Evolutionary conservation across 768 basidiomycete genomes (phyloP), one percentile per base, ranked within the genome.

Genomic region (Pholiota conissans): DNA sequence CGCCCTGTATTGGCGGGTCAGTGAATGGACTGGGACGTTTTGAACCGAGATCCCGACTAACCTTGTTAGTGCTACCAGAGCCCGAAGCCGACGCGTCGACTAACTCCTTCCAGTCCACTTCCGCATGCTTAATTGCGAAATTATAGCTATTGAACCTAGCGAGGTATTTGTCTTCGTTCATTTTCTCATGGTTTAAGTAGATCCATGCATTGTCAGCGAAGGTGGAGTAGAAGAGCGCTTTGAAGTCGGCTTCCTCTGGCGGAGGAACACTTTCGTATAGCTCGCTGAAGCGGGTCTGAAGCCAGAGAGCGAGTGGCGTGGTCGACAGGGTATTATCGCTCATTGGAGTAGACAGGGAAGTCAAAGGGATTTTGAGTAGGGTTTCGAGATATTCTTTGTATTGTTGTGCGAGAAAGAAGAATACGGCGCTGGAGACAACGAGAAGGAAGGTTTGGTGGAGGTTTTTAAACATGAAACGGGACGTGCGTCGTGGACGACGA

Each of bases 91-190:
- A 53, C 8, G 55, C 54, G 11, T 64, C 65, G 2, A 64, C 49
- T 0, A 58, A 6, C 24, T 65, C 61, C 16, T 57, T 61, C 61
- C 63, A 67, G 27, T 61, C 61, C 9, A 67, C 45, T 10, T 34
- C 56, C 1, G 50, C 45, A 3, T 40, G 24, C 2, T 32, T 34
- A 7, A 42, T 26, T 13, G 55, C 57, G 11, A 55, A 40, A 9
- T 45, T 50, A 49, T 49, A 27, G 2, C 30, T 42, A 24, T 42
- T 56, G 14, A 61, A 59, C 30, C 34, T 37, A 34, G 48, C 35
- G 24, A 55, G 42, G 40, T 64, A 60, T 0, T 53, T 42, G n/a
- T 57, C 59, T n/a, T 54, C 18, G 2, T 59, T 32, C 3, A 55
- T 32, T 27, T 56, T 51, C 46, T 54, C 39, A 52, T 61, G 62